phyloP scores from a whole-genome alignment of 345 rosid species.

The Microthlaspi erraticum region DNA sequence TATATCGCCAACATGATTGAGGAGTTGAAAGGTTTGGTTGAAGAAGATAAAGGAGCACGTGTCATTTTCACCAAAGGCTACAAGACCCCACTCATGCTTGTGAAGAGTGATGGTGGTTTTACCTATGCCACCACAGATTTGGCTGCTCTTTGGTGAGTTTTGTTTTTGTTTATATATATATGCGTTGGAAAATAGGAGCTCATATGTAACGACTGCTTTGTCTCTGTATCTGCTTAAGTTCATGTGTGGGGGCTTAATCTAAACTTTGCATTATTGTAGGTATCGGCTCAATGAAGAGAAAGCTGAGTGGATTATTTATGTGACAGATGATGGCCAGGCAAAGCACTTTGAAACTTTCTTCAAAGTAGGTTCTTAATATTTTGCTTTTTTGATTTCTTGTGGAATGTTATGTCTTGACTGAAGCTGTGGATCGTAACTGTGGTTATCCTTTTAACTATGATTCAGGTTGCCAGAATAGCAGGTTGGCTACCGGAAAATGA shows the following conservation, averaged over 20 bases:
- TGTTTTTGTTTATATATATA: neutral
- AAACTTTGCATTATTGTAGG: slow-evolving; percentile 43
- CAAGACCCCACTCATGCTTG: slow-evolving; percentile 78
- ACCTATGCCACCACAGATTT: slow-evolving; percentile 76
- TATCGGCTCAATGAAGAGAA: slow-evolving; percentile 83
- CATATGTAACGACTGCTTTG: neutral
- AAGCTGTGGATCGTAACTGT: neutral
- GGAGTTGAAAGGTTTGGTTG: slow-evolving; percentile 61
- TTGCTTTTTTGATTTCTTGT: neutral
- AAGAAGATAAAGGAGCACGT: slow-evolving; percentile 83
- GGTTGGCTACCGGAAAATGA: slow-evolving; percentile 72
- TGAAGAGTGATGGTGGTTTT: slow-evolving; percentile 88
- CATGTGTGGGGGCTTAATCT: neutral
- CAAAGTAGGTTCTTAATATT: slow-evolving; percentile 52
- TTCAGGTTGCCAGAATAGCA: slow-evolving; percentile 75
- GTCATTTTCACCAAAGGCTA: slow-evolving; percentile 69
- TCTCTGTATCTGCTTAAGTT: neutral
- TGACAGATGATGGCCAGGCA: slow-evolving; percentile 87
- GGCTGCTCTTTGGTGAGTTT: slow-evolving; percentile 6
- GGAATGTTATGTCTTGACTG: neutral
- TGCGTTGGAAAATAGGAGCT: neutral
- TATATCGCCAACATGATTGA: slow-evolving; percentile 62
- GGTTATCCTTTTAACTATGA: slow-evolving; percentile 14
- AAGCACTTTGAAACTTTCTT: slow-evolving; percentile 81
- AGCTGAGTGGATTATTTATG: slow-evolving; percentile 88